Percentiles rank a stretch among this genome's conserved stretches.
phyloP scores from a whole-genome alignment of 78 protist species.

The Pigoraptor vietnamica region DNA sequence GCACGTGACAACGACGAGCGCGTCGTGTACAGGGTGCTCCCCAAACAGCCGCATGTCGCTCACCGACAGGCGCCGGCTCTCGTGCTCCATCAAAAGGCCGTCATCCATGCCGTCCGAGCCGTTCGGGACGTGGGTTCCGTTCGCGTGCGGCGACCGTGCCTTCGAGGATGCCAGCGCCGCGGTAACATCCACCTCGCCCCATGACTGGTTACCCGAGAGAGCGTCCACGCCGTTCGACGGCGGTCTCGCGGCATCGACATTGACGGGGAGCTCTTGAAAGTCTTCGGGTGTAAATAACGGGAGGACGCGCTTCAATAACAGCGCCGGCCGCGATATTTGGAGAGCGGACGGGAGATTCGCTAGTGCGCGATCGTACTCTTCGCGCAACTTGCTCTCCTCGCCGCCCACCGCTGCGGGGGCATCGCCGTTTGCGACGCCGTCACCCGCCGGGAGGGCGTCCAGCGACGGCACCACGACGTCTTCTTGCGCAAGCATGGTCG shows the following conservation, averaged over 20 bases:
- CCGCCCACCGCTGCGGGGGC: not conserved
- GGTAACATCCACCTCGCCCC: not conserved
- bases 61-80: not conserved
- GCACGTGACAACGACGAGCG: not conserved
- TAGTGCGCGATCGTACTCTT: not conserved
- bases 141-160: not conserved
- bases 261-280: not conserved
- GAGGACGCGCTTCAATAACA: not conserved
- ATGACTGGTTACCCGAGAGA: not conserved
- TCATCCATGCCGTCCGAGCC: not conserved
- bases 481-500: too few species aligned
- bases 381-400: not conserved
- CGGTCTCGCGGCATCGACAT: not conserved
- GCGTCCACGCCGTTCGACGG: not conserved
- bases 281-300: not conserved
- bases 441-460: too few species aligned
- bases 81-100: not conserved
- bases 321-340: not conserved
- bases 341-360: not conserved
- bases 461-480: too few species aligned
- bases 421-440: not conserved
- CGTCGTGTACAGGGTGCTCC: not conserved
- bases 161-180: not conserved
- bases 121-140: not conserved
- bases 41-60: not conserved